Evolutionary conservation across 345 rosid species (phyloP), one percentile per base, ranked within the genome.

Genomic region (Excoecaria agallocha): DNA sequence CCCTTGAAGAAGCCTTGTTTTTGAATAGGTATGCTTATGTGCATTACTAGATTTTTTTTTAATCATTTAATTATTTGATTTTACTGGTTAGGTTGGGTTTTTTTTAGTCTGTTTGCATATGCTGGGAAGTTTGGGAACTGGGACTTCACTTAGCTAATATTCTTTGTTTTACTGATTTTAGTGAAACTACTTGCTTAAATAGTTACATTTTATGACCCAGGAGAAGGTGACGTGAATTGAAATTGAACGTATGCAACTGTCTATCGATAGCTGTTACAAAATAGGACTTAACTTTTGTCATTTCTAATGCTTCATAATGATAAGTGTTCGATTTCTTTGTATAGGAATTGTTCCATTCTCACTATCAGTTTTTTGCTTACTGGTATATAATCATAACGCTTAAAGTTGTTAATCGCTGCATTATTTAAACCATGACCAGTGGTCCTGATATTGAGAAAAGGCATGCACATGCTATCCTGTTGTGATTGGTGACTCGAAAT

Each of bases 1-100:
- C 98, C 17, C 96, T 95, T 12, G 99, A 95, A 75, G 99, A 95
- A 85, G 96, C 99, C 54, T 70, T 90, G 85, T 88, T 87, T 72
- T 86, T 93, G 57, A 81, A 88, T 57, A 91, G 98, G 98, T 89
- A 60, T 11, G 4, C 59, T 24, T 50, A 4, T 12, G 10, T 41
- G 69, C 46, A 9, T 66, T 17, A 2, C n/a, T 69, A 5, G 8
- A 10, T 0, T 25, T 12, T 3, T 38, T n/a, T 20, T 7, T n/a
- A 20, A 10, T 57, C 39, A 30, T 12, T 70, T 51, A n/a, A 12
- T 64, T 70, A 17, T 22, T n/a, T 38, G 35, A 7, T 4, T 65
- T 13, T 52, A n/a, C n/a, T n/a, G n/a, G n/a, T n/a, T n/a, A n/a
- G n/a, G n/a, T n/a, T n/a, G n/a, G n/a, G n/a, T 6, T 64, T 61